Evolutionary conservation across 2,329 filamentous ascomycete genomes (phyloP), one percentile per base, ranked within the genome.

Genomic region (Cytospora piceae): DNA sequence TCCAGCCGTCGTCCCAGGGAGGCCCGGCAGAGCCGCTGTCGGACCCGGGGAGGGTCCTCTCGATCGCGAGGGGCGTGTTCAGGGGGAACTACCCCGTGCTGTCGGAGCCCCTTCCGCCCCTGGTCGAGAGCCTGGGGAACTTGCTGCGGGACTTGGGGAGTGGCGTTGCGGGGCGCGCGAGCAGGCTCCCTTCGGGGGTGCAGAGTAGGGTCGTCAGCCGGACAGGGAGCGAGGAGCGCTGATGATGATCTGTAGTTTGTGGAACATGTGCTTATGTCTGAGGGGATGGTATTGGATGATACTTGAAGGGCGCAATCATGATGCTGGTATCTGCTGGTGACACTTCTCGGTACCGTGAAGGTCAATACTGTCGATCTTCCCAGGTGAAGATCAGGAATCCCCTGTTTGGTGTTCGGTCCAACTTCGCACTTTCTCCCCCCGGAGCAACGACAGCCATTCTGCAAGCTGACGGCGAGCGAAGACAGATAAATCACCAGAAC

Each of bases 81-180:
- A 61, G 72, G 20, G 70, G 72, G 12, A 73, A 73, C 54, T 74
- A 70, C 51, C 72, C 73, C 11, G 69, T 72, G 22, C 63, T 68
- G 6, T 70, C 63, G 17, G 72, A 74, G 68, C 73, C 73, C 12
- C 65, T 74, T 59, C 73, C 73, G n/a, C 73, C 73, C n/a, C 67
- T 74, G n/a, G 73, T 74, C 8, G 72, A 73, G 58, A 73, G 72
- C 42, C 56, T 74, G 54, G 67, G 65, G 32, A 73, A 70, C 22
- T 59, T 73, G 12, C 46, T 73, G 42, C 64, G 67, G 29, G 72
- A 74, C 61, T 49, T 74, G 14, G 72, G 70, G 5, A 73, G 69
- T 24, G 70, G 72, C 20, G 53, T 61, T 4, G 65, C 65, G 1
- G 46, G 46, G 9, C 46, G 22, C n/a, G 46, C n/a, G 46, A 49